A percentile compares a stretch with the other conserved stretches of the same genome.
These are phyloP conservation scores for Suillus bovinus DNA, from an alignment of 768 basidiomycete genomes.

Conservation along the genomic window DNA sequence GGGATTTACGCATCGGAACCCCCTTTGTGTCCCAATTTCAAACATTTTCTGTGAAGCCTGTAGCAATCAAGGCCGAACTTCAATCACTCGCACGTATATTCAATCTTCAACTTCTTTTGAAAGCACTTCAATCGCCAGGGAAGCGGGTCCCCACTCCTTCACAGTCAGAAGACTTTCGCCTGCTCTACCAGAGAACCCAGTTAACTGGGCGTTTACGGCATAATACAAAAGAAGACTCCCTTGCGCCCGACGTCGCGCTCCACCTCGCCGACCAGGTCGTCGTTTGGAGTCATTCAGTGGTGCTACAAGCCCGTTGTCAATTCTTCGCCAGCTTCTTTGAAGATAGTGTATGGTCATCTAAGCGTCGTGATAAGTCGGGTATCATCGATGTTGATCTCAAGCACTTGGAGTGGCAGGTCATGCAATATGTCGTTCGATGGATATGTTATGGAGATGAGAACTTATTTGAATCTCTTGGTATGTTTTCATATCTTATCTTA, in stretches of 20 bases:
- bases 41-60: slow-evolving; percentile 41
- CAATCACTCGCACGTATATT: slow-evolving; percentile 56
- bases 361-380: slow-evolving; percentile 55
- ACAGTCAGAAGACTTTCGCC: slow-evolving; percentile 48
- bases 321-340: slow-evolving; percentile 87
- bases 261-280: slow-evolving; percentile 59
- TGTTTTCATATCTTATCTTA: slow-evolving; percentile 22
- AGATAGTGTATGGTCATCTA: slow-evolving; percentile 76
- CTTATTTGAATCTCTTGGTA: slow-evolving; percentile 73
- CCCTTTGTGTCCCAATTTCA: slow-evolving; percentile 43
- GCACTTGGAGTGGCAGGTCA: slow-evolving; percentile 72
- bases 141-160: slow-evolving; percentile 55
- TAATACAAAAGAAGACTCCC: slow-evolving; percentile 23
- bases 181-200: slow-evolving; percentile 44
- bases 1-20: slow-evolving; percentile 71
- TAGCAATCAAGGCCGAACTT: slow-evolving; percentile 64
- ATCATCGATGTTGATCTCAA: slow-evolving; percentile 63
- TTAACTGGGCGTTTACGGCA: slow-evolving; percentile 4
- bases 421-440: slow-evolving; percentile 74
- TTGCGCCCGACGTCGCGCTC: slow-evolving; percentile 70
- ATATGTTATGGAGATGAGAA: slow-evolving; percentile 74
- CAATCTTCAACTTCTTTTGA: slow-evolving; percentile 52
- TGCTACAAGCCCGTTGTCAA: slow-evolving; percentile 81
- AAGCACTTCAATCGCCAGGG: slow-evolving; percentile 58
- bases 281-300: slow-evolving; percentile 65